Percentiles rank a stretch among this genome's conserved stretches.
phyloP scores from a whole-genome alignment of 2,329 filamentous ascomycete species.

The Penicillium sp. region DNA sequence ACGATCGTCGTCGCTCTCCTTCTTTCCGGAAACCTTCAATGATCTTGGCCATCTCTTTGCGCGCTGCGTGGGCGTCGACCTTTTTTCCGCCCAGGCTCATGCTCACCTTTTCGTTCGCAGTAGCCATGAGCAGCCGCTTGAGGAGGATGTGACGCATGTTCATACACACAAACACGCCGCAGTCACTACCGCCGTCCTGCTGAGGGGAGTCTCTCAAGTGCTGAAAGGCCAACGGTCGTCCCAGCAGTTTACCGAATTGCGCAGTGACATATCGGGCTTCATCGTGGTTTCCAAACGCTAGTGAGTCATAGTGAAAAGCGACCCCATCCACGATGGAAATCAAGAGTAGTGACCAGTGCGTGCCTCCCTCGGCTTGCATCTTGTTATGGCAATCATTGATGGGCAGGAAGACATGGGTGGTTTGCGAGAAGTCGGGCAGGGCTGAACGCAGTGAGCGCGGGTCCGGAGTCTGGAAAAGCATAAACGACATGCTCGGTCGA shows the following conservation, averaged over 20 bases:
- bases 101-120: constrained; percentile 76
- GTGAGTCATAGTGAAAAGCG: constrained; percentile 93
- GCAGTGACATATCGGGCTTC: constrained; percentile 65
- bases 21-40: constrained; percentile 84
- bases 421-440: constrained; percentile 70
- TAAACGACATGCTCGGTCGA: constrained; percentile 85
- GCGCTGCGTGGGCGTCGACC: constrained; percentile 70
- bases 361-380: constrained; percentile 75
- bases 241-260: constrained; percentile 65
- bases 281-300: constrained; percentile 66
- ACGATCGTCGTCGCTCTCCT: constrained; percentile 77
- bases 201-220: constrained; percentile 80
- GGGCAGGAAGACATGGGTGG: constrained; percentile 91
- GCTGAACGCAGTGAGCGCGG: constrained; percentile 56
- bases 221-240: constrained; percentile 62
- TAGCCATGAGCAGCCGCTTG: constrained; percentile 71
- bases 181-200: constrained; percentile 89
- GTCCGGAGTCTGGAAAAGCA: constrained; percentile 69
- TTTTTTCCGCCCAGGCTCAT: constrained; percentile 88
- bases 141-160: constrained; percentile 91
- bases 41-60: constrained; percentile 86
- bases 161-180: constrained; percentile 91
- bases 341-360: constrained; percentile 89
- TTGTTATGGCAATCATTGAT: constrained; percentile 83
- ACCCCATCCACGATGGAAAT: constrained; percentile 83